Base-by-base conservation (phyloP, 306 rosid genomes). In the Herpetospermum pedunculosum region DNA sequence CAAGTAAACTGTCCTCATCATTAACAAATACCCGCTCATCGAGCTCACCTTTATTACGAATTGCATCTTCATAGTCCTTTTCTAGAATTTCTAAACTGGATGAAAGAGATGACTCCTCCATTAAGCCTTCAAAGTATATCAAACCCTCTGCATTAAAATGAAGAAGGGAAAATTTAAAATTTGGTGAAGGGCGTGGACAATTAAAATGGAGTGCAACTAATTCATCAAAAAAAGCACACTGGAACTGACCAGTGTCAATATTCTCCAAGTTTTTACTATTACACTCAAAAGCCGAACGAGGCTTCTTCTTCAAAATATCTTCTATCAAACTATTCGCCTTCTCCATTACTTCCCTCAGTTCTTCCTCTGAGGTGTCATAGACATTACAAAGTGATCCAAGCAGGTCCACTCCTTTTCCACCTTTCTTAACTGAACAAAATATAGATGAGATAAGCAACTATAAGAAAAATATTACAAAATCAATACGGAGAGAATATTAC, bases 1-100 rank as follows among this genome's bases (percentile, higher is more conserved):
- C 96, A 81, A 95, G 78, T 77, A 95, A 83, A 87, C 89, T 89
- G 73, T 95, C 99, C 53, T 92, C 96, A 62, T 85, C 95, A 37
- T 92, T 85, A 70, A 95, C 82, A 85, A 92, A 89, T 43, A 92
- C 76, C 78, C 96, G 92, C 81, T 95, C 99, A 84, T 95, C 99
- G 73, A 95, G 77, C 68, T 89, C 99, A 79, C 86, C 89, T 75
- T 88, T 88, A 79, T 80, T 80, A 78, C 76, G 64, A 80, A 87
- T 81, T 59, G 92, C 91, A 80, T 72, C 77, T 57, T 84, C 88
- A 77, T 95, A 88, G 77, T 95, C 92, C 69, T 84, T 89, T 79
- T 95, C 99, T 72, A 95, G 78, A 76, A 85, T 82, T 75, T 63
- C 82, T 80, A 95, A 82, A 80, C 83, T 85, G 37, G 87, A 87